Base-by-base conservation (phyloP, 495 filamentous ascomycete species). In the Penicillium canescens region DNA sequence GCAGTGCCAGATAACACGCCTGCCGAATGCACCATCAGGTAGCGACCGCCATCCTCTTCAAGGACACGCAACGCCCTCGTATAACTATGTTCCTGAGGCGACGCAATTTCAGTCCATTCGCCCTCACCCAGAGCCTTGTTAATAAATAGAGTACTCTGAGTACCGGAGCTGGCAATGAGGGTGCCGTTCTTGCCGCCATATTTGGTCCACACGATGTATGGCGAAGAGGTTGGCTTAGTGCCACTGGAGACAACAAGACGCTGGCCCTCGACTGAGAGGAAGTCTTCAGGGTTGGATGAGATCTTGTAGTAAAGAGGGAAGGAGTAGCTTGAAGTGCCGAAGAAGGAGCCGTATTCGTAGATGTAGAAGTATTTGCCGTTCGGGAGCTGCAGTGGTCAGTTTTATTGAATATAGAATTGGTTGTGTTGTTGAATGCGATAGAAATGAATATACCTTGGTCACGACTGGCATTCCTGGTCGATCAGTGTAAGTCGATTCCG, bases 401-500 rank as follows among this genome's bases (percentile, higher is more conserved):
- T 46, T 40, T 11, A 10, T 48, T 20, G 5, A 3, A 21, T 9
- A 4, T 23, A 14, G 11, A 12, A 24, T 13, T 13, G 7, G n/a
- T 47, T 12, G 1, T 10, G 9, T 21, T 2, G 10, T 14, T 12
- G 14, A 7, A 23, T 20, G 40, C 43, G 28, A 9, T 31, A 31
- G 8, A 8, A 10, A 31, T 31, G 28, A 7, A 9, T 5, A 24
- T 52, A 71, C 70, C 59, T 71, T 63, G 28, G 80, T 70, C 4
- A 86, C 75, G 8, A 77, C 77, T 8, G 86, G 78, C 86, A 90
- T 90, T 39, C 86, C 86, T 0, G 86, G 86, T 6, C 86, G 78
- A 42, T 77, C 78, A n/a, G 75, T 78, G 60, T 89, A 87, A 9
- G 66, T 75, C 11, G 75, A 58, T 54, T 84, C 83, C 8, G 73